Percentiles rank a stretch among this genome's conserved stretches.
These are phyloP conservation scores for Cymbopogon flexuosus DNA, from an alignment of 202 grass and related monocot species.

Conservation along the genomic window DNA sequence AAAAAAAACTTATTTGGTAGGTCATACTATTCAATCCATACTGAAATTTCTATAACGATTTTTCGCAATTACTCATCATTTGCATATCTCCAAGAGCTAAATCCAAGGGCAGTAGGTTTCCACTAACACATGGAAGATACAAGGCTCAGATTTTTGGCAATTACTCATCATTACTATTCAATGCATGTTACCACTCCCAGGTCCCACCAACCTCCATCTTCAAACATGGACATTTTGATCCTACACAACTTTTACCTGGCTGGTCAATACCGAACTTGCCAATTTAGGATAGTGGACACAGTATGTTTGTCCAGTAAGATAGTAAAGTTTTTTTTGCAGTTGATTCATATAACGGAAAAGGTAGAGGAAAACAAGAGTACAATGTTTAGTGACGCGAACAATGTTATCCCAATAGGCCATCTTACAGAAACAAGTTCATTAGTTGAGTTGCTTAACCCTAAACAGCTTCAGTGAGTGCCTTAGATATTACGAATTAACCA, in stretches of 20 bases:
- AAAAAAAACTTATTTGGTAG: no score
- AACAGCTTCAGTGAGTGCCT: background rate
- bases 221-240: background rate
- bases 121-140: background rate
- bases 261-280: background rate
- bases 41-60: background rate
- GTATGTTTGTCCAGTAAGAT: background rate
- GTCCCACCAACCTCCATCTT: background rate
- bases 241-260: background rate
- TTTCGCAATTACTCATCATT: background rate
- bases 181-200: no score
- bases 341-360: background rate
- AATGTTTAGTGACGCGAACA: background rate
- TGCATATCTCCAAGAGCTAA: background rate
- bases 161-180: no score
- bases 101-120: background rate
- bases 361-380: background rate
- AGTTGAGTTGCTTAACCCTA: background rate
- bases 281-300: background rate
- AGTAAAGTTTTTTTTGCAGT: background rate
- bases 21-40: background rate
- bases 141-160: no score
- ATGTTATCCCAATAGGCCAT: background rate
- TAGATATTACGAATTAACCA: background rate
- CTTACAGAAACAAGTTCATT: background rate